Percentiles rank a stretch among this genome's conserved stretches.
Evolutionary conservation across 164 flowering plant species (phyloP).

Genomic region (Warburgia ugandensis): DNA sequence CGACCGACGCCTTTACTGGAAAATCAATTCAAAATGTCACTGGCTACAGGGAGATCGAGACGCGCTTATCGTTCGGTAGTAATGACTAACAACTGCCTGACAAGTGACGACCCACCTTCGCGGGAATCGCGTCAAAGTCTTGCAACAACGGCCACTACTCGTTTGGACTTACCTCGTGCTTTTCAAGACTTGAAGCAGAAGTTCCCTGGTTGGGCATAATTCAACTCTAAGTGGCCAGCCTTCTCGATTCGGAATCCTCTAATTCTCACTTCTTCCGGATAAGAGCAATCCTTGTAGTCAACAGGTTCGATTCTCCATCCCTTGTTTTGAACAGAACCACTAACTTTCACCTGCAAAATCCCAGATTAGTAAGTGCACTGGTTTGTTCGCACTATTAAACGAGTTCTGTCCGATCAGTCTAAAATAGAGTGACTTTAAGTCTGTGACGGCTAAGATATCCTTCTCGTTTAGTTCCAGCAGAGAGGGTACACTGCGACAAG

Average conservation of each 20-base stretch:
- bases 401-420: neutral
- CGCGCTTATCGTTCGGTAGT: too few species aligned
- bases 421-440: neutral
- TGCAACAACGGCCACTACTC: too few species aligned
- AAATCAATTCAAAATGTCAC: too few species aligned
- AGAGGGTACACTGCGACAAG: too few species aligned
- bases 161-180: too few species aligned
- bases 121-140: too few species aligned
- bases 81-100: too few species aligned
- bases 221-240: constrained; percentile 59
- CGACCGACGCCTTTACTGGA: too few species aligned
- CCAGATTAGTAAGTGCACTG: neutral
- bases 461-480: too few species aligned
- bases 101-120: too few species aligned
- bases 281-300: constrained; percentile 54
- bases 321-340: constrained; percentile 62
- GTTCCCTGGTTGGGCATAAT: constrained; percentile 51
- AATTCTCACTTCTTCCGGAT: constrained; percentile 68
- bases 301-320: constrained; percentile 72
- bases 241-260: constrained; percentile 78
- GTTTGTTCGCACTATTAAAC: neutral
- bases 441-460: too few species aligned
- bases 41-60: too few species aligned
- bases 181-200: constrained; percentile 44
- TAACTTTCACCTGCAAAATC: constrained; percentile 53